These are phyloP conservation scores for Lactarius evosmus DNA, from an alignment of 768 basidiomycete genomes.

Conservation along the genomic window DNA sequence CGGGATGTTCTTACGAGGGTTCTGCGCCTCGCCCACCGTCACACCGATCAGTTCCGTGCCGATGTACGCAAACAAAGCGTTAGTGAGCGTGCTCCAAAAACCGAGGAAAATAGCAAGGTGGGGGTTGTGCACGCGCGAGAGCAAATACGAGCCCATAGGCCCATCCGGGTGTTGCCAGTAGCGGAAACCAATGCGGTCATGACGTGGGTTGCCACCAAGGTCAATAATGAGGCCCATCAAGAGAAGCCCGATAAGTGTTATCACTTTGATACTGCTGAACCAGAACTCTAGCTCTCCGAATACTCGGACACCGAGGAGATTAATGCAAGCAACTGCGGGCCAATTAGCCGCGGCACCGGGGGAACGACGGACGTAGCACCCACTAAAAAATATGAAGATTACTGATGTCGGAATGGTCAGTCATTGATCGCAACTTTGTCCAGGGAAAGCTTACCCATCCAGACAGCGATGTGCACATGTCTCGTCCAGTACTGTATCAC, in stretches of 20 bases:
- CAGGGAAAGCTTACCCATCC: slow-evolving; percentile 49
- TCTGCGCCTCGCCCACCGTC: slow-evolving; percentile 55
- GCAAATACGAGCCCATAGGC: slow-evolving; percentile 55
- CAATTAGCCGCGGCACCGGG: not conserved
- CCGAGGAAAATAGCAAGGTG: slow-evolving; percentile 58
- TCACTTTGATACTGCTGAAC: slow-evolving; percentile 67
- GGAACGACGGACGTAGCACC: slow-evolving; percentile 25
- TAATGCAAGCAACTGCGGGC: slow-evolving; percentile 48
- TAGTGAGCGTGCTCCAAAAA: slow-evolving; percentile 69
- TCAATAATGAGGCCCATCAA: slow-evolving; percentile 40
- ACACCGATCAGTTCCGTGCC: slow-evolving; percentile 79
- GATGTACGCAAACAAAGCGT: slow-evolving; percentile 63
- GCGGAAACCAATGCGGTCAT: slow-evolving; percentile 38
- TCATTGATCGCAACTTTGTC: not conserved
- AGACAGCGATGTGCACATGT: slow-evolving; percentile 44
- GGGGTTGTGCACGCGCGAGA: slow-evolving; percentile 46
- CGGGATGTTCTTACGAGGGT: slow-evolving; percentile 72
- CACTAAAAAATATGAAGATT: slow-evolving; percentile 58
- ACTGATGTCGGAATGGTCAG: slow-evolving; percentile 34
- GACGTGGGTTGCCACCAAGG: slow-evolving; percentile 44
- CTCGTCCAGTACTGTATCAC: slow-evolving; percentile 39
- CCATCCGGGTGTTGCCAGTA: slow-evolving; percentile 50
- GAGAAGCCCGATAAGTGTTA: slow-evolving; percentile 47
- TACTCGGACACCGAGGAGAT: slow-evolving; percentile 59
- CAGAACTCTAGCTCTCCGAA: slow-evolving; percentile 77